Evolutionary conservation across 2,329 filamentous ascomycete genomes (phyloP), one percentile per base, ranked within the genome.

Genomic region (Colletotrichum graminicola): DNA sequence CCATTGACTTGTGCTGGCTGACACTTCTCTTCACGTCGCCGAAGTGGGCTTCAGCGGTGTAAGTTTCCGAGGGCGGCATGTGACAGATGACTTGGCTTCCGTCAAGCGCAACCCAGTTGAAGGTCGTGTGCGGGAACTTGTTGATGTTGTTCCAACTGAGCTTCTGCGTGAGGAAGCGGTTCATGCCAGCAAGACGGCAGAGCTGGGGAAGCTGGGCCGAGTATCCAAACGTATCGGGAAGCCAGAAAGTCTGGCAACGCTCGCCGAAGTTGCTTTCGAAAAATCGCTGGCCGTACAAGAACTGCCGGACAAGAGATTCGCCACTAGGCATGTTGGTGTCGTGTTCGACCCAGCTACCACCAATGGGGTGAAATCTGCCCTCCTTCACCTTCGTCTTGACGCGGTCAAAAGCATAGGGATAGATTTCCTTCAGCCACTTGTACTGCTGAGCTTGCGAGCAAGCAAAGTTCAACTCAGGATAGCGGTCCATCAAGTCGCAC

Each of bases 141-240:
- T 98, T 98, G 87, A 98, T 98, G 80, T 98, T 98, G 85, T 98
- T 98, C 96, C 96, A 99, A 85, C 95, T 98, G 71, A 99, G 86
- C 84, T 99, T 99, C 82, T 99, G 96, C 0, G 96, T 99, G 78
- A 99, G 92, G 85, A 99, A 99, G 43, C 95, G 90, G 69, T 90
- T 93, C 96, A 99, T 98, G 26, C 94, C 95, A n/a, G 96, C 93
- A 36, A 98, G 85, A 4, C 95, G 92, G 79, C 94, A 98, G 52
- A 99, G 86, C 79, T 99, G 96, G 16, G 96, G 96, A 52, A 99
- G 88, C 81, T 99, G 96, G 61, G 92, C 93, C 0, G 95, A 98
- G 83, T 99, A 99, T 18, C 96, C 96, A 83, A 99, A 99, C 0
- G 96, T 99, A 80, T 99, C 96, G 0, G 96, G 96, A 8, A 99